phyloP scores from a whole-genome alignment of 2,329 filamentous ascomycete genomes.

The Paraphaeosphaeria sporulosa region DNA sequence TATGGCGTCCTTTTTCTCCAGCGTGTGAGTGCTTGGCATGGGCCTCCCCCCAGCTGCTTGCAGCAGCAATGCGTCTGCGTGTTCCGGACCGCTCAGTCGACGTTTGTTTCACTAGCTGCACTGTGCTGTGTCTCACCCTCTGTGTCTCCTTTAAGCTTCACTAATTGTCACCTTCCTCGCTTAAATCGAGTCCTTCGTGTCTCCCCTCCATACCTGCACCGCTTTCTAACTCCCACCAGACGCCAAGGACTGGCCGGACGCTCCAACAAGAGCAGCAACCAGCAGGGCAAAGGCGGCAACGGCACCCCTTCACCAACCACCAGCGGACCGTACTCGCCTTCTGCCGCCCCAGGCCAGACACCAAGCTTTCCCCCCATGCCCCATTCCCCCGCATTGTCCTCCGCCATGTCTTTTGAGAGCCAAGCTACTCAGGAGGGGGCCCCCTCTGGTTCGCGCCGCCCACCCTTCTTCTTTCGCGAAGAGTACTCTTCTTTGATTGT shows the following conservation, averaged over 20 bases:
- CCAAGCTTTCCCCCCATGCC: conserved; percentile 46
- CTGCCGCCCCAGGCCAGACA: conserved; percentile 44
- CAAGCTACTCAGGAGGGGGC: conserved; percentile 54
- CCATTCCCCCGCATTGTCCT: conserved; percentile 43
- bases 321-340: conserved; percentile 37
- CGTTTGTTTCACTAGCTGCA: conserved; percentile 37
- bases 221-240: conserved; percentile 36
- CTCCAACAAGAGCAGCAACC: conserved; percentile 49
- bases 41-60: conserved; percentile 35
- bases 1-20: conserved; percentile 54
- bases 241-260: conserved; percentile 54
- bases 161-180: conserved; percentile 22
- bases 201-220: conserved; percentile 12
- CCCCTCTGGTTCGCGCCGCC: conserved; percentile 66
- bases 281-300: conserved; percentile 45
- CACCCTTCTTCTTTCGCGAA: conserved; percentile 78
- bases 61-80: conserved; percentile 23
- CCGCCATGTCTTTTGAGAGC: conserved; percentile 72
- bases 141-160: conserved; percentile 16
- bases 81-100: conserved; percentile 32
- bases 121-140: conserved; percentile 27
- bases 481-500: conserved; percentile 85
- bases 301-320: conserved; percentile 47
- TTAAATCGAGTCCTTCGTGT: conserved; percentile 6
- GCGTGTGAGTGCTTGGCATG: conserved; percentile 52